Conservation (phyloP, 768 basidiomycete genomes). For the Amanita phalloides region DNA sequence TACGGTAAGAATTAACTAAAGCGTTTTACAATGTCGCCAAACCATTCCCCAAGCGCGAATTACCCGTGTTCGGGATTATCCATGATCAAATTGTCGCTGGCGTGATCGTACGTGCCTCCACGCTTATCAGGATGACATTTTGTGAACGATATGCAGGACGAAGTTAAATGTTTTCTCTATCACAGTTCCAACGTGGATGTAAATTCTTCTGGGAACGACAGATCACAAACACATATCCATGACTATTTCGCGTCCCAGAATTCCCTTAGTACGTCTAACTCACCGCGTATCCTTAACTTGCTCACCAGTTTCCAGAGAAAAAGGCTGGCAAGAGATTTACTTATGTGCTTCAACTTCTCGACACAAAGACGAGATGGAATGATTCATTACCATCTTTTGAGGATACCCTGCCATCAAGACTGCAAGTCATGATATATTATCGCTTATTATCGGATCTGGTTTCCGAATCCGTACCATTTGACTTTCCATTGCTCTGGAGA, state of each 20-base stretch:
- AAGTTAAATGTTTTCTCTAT: constrained; percentile 15
- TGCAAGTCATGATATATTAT: constrained; percentile 75
- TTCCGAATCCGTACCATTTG: constrained; percentile 29
- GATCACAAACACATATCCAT: neutral
- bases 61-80: constrained; percentile 74
- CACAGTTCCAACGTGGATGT: constrained; percentile 5
- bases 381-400: constrained; percentile 41
- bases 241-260: neutral
- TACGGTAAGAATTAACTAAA: constrained; percentile 28
- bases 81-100: constrained; percentile 58
- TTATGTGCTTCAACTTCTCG: constrained; percentile 36
- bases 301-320: neutral
- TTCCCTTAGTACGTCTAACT: neutral
- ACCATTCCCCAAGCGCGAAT: constrained; percentile 47
- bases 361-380: constrained; percentile 60
- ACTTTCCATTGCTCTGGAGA: constrained; percentile 45
- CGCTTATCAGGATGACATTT: neutral
- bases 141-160: constrained; percentile 31
- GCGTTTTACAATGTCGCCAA: neutral
- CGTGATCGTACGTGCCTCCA: constrained; percentile 44
- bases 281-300: neutral
- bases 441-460: constrained; percentile 49
- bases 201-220: neutral
- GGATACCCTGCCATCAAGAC: constrained; percentile 46
- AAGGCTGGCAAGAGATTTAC: neutral